Conservation (phyloP, 768 basidiomycete species). For the Tricholoma terreum region DNA sequence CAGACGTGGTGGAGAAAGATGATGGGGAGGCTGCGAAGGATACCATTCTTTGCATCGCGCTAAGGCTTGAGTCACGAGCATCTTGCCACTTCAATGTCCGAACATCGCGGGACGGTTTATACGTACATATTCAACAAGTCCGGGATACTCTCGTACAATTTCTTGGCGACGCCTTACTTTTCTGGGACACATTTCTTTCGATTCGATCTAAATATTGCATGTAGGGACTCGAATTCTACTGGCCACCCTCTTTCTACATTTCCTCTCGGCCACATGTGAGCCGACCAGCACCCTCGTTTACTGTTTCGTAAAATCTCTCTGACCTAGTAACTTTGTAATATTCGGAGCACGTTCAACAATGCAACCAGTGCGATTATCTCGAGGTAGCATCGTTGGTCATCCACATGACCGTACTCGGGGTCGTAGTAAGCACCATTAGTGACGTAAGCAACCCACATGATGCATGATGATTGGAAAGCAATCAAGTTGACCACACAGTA, state of each 20-base stretch:
- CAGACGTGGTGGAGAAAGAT: constrained; percentile 32
- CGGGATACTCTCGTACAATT: neutral
- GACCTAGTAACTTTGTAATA: too few species aligned
- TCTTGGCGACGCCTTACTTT: neutral
- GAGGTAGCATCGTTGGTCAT: too few species aligned
- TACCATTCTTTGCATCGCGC: constrained; percentile 24
- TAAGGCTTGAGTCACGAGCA: neutral
- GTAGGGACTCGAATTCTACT: neutral
- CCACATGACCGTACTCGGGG: too few species aligned
- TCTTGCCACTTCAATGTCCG: neutral
- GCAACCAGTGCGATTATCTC: too few species aligned
- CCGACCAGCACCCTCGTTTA: neutral
- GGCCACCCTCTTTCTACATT: neutral
- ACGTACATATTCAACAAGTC: neutral
- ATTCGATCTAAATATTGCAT: neutral
- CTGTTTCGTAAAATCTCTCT: neutral
- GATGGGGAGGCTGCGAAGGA: constrained; percentile 23
- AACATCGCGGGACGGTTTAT: neutral
- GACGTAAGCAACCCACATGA: too few species aligned
- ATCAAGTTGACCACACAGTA: too few species aligned
- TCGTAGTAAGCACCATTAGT: too few species aligned
- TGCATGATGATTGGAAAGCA: too few species aligned
- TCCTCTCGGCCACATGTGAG: neutral
- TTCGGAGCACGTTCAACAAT: too few species aligned
- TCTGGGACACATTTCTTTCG: neutral